Evolutionary conservation across 1,284 basidiomycete genomes (phyloP), one percentile per base, ranked within the genome.

Genomic region (Apiotrichum sp.): DNA sequence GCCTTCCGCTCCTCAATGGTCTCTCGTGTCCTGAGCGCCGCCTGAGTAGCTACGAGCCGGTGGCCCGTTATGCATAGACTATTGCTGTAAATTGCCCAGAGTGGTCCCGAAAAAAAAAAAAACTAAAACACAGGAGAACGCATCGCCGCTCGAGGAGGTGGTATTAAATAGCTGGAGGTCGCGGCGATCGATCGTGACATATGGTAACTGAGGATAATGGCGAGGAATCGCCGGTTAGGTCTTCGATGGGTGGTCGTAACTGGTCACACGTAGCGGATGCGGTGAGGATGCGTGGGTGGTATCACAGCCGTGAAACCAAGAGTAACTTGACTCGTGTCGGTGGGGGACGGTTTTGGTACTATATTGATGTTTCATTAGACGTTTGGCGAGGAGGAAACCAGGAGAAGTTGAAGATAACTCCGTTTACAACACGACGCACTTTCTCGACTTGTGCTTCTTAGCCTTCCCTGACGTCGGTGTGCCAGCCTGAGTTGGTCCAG

Each of bases 341-440:
- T 16, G 40, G 40, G 36, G 7, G 36, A 22, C 22, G 22, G 22
- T 22, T 22, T 22, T 22, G 22, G 22, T 22, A 22, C 22, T 22
- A 22, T 22, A 22, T 22, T 22, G 22, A 22, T 22, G 22, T 22
- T 22, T 22, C 22, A 22, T 22, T 22, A 22, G 22, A 22, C 22
- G 22, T 22, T 22, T 22, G 22, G 46, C 16, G 35, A 47, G 34
- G 32, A 36, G n/a, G n/a, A 36, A 35, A 48, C 5, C 29, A 29
- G 3, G 36, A 48, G 31, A 41, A 35, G 14, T 9, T n/a, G 31
- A 34, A 50, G 29, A 16, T 3, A 6, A 10, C 4, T 13, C 22
- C 22, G 22, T 44, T 63, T 64, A 78, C 53, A 78, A 62, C 39
- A 78, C 67, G 29, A 75, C 65, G 59, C 77, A 78, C 62, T 75